Conservation (phyloP, 2,329 filamentous ascomycete species). For the Penicillium sumatraense region DNA sequence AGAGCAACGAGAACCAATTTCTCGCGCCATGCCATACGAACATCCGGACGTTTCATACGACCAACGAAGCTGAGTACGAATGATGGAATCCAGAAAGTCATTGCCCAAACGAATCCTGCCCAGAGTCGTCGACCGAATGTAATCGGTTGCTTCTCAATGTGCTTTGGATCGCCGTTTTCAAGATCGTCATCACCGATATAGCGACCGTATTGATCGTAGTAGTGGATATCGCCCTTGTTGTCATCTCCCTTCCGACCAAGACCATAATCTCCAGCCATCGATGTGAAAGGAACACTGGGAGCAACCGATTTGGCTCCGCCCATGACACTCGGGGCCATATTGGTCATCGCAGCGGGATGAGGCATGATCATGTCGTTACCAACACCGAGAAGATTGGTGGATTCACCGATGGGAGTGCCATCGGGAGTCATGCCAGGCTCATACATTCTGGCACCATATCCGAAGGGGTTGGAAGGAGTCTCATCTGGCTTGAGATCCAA, state of each 20-base stretch:
- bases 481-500: slow-evolving; percentile 80
- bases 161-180: slow-evolving; percentile 76
- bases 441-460: slow-evolving; percentile 63
- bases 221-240: slow-evolving; percentile 69
- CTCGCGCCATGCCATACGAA: slow-evolving; percentile 96
- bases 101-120: slow-evolving; percentile 79
- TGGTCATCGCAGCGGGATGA: slow-evolving; percentile 44
- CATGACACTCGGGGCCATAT: slow-evolving; percentile 53
- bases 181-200: slow-evolving; percentile 74
- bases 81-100: slow-evolving; percentile 96
- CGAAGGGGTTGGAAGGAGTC: slow-evolving; percentile 49
- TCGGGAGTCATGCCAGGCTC: slow-evolving; percentile 73
- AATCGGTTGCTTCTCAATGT: slow-evolving; percentile 72
- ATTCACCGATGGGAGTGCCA: slow-evolving; percentile 62
- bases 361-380: slow-evolving; percentile 68
- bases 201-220: slow-evolving; percentile 72
- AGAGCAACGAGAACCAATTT: slow-evolving; percentile 83
- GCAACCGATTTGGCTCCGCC: slow-evolving; percentile 60
- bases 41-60: slow-evolving; percentile 95
- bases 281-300: slow-evolving; percentile 55
- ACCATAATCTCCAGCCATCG: slow-evolving; percentile 78
- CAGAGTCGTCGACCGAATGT: slow-evolving; percentile 71
- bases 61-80: slow-evolving; percentile 78
- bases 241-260: slow-evolving; percentile 85
- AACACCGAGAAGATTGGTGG: slow-evolving; percentile 67